Conservation (phyloP, 2,329 filamentous ascomycete species). For the Colletotrichum destructivum region DNA sequence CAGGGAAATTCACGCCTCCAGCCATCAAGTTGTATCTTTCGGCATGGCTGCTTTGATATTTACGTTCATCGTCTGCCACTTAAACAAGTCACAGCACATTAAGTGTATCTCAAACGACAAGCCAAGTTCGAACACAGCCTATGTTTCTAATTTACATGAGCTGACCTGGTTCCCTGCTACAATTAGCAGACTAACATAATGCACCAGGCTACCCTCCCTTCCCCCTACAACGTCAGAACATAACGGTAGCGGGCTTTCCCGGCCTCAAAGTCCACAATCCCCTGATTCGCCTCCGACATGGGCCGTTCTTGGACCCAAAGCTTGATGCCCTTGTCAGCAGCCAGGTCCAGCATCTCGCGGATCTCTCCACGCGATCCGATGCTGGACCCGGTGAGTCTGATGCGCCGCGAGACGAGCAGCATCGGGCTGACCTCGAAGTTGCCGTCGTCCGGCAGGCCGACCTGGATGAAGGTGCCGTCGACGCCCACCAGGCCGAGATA, state of each 20-base stretch:
- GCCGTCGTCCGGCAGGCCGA: slow-evolving; percentile 32
- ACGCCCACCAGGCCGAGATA: slow-evolving; percentile 67
- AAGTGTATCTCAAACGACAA: too few relatives aligned
- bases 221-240: slow-evolving; percentile 57
- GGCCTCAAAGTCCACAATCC: slow-evolving; percentile 66
- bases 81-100: too few relatives aligned
- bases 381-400: slow-evolving; percentile 58
- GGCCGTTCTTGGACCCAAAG: slow-evolving; percentile 67
- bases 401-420: slow-evolving; percentile 69
- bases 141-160: too few relatives aligned
- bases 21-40: too few relatives aligned
- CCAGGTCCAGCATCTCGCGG: slow-evolving; percentile 69
- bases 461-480: slow-evolving; percentile 45
- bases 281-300: slow-evolving; percentile 67
- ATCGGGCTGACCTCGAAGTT: slow-evolving; percentile 60
- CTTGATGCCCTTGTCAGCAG: slow-evolving; percentile 66
- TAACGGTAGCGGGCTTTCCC: slow-evolving; percentile 64
- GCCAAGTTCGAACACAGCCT: too few relatives aligned
- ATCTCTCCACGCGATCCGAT: slow-evolving; percentile 64
- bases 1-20: too few relatives aligned
- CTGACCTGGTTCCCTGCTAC: too few relatives aligned
- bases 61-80: too few relatives aligned
- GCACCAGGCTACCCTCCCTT: too few relatives aligned
- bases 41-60: too few relatives aligned
- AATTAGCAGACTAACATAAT: too few relatives aligned